Evolutionary conservation across 2,329 filamentous ascomycete genomes (phyloP).

Genomic region (Colletotrichum phormii): DNA sequence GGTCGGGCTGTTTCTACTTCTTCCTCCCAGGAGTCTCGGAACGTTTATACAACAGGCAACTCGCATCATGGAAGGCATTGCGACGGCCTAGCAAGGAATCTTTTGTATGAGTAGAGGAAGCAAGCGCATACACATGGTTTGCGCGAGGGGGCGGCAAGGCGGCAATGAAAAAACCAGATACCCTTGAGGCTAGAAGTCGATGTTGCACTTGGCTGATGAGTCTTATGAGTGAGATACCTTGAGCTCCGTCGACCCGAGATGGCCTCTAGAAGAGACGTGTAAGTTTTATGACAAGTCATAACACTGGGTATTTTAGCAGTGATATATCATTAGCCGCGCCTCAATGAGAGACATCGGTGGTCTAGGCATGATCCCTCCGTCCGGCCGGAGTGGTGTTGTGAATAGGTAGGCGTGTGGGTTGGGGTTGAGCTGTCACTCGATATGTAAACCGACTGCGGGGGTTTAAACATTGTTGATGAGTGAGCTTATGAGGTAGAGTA

Average conservation of each 20-base stretch:
- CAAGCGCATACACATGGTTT: not conserved
- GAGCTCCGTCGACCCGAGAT: not conserved
- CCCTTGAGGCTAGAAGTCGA: conserved; percentile 3
- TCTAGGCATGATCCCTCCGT: not conserved
- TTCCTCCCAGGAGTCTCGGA: conserved; percentile 9
- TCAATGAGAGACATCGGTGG: too few species aligned
- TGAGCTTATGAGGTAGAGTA: too few species aligned
- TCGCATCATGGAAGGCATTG: conserved; percentile 24
- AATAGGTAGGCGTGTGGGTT: not conserved
- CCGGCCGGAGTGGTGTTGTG: conserved; percentile 1
- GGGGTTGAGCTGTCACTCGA: conserved; percentile 12
- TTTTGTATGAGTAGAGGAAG: conserved; percentile 31
- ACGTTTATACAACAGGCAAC: conserved; percentile 15
- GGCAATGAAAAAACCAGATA: conserved; percentile 32
- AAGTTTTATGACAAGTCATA: too few species aligned
- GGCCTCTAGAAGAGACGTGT: not conserved
- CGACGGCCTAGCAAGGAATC: conserved; percentile 21
- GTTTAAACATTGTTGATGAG: not conserved
- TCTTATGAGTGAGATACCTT: not conserved
- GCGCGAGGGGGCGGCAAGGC: not conserved
- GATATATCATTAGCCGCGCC: too few species aligned
- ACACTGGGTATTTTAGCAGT: too few species aligned
- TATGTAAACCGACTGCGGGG: not conserved
- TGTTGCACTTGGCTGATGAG: not conserved
- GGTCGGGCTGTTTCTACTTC: not conserved